Evolutionary conservation across 2,329 filamentous ascomycete genomes (phyloP).

Genomic region (Laburnicola sp.): DNA sequence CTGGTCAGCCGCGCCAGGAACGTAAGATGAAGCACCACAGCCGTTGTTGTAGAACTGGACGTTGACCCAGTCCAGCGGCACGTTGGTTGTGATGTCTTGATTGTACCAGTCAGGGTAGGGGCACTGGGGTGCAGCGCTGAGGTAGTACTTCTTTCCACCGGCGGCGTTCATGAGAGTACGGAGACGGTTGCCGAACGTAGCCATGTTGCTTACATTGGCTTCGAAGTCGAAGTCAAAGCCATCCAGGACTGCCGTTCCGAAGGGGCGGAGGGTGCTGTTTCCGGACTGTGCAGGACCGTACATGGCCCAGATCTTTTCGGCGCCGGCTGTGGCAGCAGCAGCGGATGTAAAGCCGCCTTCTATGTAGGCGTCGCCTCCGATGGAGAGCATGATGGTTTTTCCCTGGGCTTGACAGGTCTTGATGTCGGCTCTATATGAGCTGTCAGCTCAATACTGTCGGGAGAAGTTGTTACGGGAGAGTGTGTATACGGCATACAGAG

Average conservation of each 20-base stretch:
- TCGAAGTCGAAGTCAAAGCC: slow-evolving; percentile 80
- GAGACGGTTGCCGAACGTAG: slow-evolving; percentile 62
- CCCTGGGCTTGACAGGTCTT: slow-evolving; percentile 62
- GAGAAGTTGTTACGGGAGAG: neutral
- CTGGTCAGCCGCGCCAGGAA: neutral
- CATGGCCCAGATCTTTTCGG: slow-evolving; percentile 65
- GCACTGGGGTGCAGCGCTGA: slow-evolving; percentile 71
- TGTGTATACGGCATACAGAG: neutral
- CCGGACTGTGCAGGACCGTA: slow-evolving; percentile 61
- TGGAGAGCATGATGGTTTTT: slow-evolving; percentile 73
- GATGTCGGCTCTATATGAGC: slow-evolving; percentile 49
- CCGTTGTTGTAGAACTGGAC: slow-evolving; percentile 72
- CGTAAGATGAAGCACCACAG: slow-evolving; percentile 56
- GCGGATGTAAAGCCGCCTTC: slow-evolving; percentile 63
- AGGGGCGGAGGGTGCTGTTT: slow-evolving; percentile 61
- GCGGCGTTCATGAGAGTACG: slow-evolving; percentile 59
- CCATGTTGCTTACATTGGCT: slow-evolving; percentile 61
- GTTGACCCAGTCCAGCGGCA: slow-evolving; percentile 63
- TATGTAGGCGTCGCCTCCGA: slow-evolving; percentile 71
- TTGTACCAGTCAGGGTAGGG: slow-evolving; percentile 65
- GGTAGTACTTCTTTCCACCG: slow-evolving; percentile 56
- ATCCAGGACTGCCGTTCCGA: slow-evolving; percentile 66
- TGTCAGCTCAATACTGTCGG: neutral
- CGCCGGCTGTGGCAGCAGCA: slow-evolving; percentile 37
- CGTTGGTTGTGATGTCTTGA: slow-evolving; percentile 56